Percentiles rank a stretch among this genome's conserved stretches.
These are phyloP conservation scores for Apiospora koreana DNA, from an alignment of 2,329 filamentous ascomycete genomes.

Conservation along the genomic window DNA sequence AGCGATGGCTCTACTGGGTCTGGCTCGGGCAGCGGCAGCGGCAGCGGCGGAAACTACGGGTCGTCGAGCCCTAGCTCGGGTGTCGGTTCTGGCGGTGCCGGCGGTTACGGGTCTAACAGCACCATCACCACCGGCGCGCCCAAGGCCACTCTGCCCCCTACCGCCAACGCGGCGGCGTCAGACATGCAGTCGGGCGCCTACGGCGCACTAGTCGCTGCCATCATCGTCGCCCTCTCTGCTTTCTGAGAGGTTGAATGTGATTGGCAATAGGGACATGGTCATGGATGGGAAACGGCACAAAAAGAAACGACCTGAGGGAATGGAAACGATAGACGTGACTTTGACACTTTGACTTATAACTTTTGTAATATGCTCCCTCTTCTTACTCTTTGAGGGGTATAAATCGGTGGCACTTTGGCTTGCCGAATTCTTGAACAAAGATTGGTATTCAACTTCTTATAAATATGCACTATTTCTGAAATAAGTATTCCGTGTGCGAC, in stretches of 20 bases:
- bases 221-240: conserved; percentile 14
- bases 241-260: conserved; percentile 12
- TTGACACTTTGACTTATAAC: not conserved
- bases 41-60: conserved; percentile 15
- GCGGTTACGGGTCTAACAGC: not conserved
- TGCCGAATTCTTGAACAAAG: not conserved
- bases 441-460: not conserved
- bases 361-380: conserved; percentile 4
- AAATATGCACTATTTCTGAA: not conserved
- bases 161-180: not conserved
- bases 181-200: conserved; percentile 13
- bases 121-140: not conserved
- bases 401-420: not conserved
- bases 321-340: not conserved
- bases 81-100: conserved; percentile 23
- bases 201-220: conserved; percentile 16
- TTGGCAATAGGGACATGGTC: not conserved
- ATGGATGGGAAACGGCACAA: not conserved
- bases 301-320: not conserved
- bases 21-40: conserved; percentile 17
- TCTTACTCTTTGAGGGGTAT: not conserved
- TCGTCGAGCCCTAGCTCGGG: conserved; percentile 25
- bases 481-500: not conserved
- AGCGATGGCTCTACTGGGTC: not conserved
- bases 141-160: not conserved